A percentile compares a stretch with the other conserved stretches of the same genome.
These are phyloP conservation scores for Lachnellula subtilissima DNA, from an alignment of 2,329 filamentous ascomycete species.

Conservation along the genomic window DNA sequence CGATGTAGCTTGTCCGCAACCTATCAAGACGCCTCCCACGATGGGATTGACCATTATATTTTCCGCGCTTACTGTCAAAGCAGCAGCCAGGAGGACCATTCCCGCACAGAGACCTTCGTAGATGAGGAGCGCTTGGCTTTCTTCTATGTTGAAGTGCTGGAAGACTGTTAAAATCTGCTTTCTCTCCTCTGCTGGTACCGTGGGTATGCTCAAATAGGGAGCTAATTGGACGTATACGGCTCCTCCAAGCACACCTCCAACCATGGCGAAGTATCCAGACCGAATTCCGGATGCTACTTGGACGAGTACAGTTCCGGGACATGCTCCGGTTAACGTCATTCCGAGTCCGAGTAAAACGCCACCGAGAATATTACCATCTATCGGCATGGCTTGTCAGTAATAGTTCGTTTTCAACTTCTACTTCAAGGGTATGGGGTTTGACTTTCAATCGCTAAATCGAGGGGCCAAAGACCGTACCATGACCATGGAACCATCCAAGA, in stretches of 20 bases:
- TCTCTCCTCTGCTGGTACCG: neutral
- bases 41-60: slow-evolving; percentile 21
- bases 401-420: neutral
- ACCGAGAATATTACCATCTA: slow-evolving; percentile 59
- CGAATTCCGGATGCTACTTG: slow-evolving; percentile 52
- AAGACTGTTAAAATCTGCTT: slow-evolving; percentile 16
- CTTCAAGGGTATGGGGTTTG: neutral
- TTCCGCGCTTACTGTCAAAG: slow-evolving; percentile 3
- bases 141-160: slow-evolving; percentile 8
- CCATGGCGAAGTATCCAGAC: slow-evolving; percentile 48
- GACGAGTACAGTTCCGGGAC: slow-evolving; percentile 59
- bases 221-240: slow-evolving; percentile 37
- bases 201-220: neutral
- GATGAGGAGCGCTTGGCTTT: slow-evolving; percentile 5
- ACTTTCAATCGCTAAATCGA: slow-evolving; percentile 36
- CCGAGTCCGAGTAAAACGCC: slow-evolving; percentile 57
- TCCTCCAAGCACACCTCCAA: slow-evolving; percentile 52
- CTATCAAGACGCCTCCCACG: slow-evolving; percentile 54
- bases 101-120: slow-evolving; percentile 20
- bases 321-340: slow-evolving; percentile 60
- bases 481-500: neutral
- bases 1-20: slow-evolving; percentile 52
- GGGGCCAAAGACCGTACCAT: slow-evolving; percentile 36
- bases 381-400: neutral
- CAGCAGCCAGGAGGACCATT: slow-evolving; percentile 5